phyloP scores from a whole-genome alignment of 1,139 yeast genomes.

The Pichia sp. region DNA sequence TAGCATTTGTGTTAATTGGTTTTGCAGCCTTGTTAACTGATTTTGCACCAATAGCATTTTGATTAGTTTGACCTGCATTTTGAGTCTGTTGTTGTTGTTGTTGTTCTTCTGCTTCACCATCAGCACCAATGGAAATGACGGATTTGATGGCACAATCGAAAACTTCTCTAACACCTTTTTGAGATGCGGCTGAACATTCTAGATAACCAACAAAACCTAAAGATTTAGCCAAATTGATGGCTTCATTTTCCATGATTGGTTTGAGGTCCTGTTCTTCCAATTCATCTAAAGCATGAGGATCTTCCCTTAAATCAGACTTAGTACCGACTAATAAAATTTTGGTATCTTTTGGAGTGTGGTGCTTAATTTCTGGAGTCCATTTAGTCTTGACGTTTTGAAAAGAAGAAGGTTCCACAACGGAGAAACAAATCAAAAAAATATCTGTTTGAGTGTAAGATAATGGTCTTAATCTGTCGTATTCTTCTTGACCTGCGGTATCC shows the following conservation, averaged over 20 bases:
- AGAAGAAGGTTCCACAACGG: slow-evolving; percentile 75
- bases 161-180: slow-evolving; percentile 73
- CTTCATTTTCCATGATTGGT: slow-evolving; percentile 60
- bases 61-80: neutral
- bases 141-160: slow-evolving; percentile 75
- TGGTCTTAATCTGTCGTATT: slow-evolving; percentile 86
- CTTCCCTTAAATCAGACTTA: slow-evolving; percentile 78
- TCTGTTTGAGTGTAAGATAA: slow-evolving; percentile 90
- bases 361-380: slow-evolving; percentile 87
- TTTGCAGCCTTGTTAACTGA: slow-evolving; percentile 3
- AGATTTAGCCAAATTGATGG: slow-evolving; percentile 59
- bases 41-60: slow-evolving; percentile 1
- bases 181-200: slow-evolving; percentile 94
- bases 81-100: neutral
- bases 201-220: slow-evolving; percentile 67
- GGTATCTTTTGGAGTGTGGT: slow-evolving; percentile 72
- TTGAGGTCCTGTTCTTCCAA: slow-evolving; percentile 52
- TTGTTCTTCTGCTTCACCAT: slow-evolving; percentile 11
- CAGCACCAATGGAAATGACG: slow-evolving; percentile 50
- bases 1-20: slow-evolving; percentile 1
- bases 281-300: slow-evolving; percentile 66
- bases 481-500: slow-evolving; percentile 99
- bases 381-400: slow-evolving; percentile 65
- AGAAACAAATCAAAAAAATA: slow-evolving; percentile 79
- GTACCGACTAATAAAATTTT: slow-evolving; percentile 80